phyloP scores from a whole-genome alignment of 352 stramenopile genomes.

The Albugo laibachii region DNA sequence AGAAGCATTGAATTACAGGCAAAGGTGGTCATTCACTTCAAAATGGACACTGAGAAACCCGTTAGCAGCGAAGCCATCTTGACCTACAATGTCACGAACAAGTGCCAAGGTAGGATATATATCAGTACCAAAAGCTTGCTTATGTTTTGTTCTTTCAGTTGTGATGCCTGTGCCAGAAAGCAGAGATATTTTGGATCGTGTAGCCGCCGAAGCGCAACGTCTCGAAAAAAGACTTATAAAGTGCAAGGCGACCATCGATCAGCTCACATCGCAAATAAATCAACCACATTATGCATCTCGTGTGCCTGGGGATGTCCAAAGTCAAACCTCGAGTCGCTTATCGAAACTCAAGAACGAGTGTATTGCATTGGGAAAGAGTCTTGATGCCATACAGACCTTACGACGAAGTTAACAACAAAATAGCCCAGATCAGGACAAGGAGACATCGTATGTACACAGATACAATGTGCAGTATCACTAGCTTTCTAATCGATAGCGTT shows the following conservation, averaged over 20 bases:
- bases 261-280: constrained; percentile 18
- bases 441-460: no score
- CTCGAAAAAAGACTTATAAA: constrained; percentile 46
- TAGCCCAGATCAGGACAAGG: background rate
- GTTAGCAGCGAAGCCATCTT: background rate
- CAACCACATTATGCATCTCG: constrained; percentile 32
- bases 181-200: constrained; percentile 36
- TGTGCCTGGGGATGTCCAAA: constrained; percentile 39
- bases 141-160: constrained; percentile 17
- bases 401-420: constrained; percentile 25
- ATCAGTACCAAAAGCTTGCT: background rate
- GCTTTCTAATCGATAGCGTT: no score
- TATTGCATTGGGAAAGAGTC: constrained; percentile 24
- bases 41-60: background rate
- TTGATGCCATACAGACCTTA: constrained; percentile 30
- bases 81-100: constrained; percentile 12
- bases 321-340: constrained; percentile 35
- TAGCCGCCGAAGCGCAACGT: constrained; percentile 33
- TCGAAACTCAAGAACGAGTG: constrained; percentile 33
- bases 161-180: constrained; percentile 38
- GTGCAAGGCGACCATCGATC: constrained; percentile 21
- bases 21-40: constrained; percentile 14
- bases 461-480: no score
- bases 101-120: constrained; percentile 9
- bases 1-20: constrained; percentile 26